phyloP scores from a whole-genome alignment of 306 rosid species.

The Parietaria judaica region DNA sequence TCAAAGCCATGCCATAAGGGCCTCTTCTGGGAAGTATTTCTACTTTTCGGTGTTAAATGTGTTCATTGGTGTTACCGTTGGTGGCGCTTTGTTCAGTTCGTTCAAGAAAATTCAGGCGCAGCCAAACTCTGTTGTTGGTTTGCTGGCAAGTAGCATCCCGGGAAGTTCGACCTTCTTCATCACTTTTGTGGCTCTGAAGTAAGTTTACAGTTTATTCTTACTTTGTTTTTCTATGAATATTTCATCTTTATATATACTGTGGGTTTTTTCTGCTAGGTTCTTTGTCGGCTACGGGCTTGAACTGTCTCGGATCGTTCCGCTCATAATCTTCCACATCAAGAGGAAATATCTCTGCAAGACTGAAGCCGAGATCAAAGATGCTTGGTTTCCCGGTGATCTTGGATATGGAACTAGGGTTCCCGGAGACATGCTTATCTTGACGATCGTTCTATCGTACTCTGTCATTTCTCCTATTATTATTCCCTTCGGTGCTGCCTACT shows the following conservation, averaged over 20 bases:
- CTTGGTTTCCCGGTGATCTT: constrained; percentile 89
- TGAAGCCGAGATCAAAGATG: constrained; percentile 72
- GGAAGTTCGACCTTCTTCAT: constrained; percentile 74
- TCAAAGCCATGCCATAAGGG: constrained; percentile 65
- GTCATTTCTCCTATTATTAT: constrained; percentile 73
- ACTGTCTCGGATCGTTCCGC: constrained; percentile 76
- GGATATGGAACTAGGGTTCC: constrained; percentile 76
- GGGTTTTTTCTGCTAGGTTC: constrained; percentile 36
- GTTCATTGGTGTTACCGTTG: constrained; percentile 73
- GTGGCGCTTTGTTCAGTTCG: constrained; percentile 62
- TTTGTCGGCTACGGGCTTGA: constrained; percentile 94
- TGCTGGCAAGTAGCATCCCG: constrained; percentile 67
- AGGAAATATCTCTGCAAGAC: constrained; percentile 79
- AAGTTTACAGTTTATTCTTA: constrained; percentile 20
- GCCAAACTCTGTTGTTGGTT: constrained; percentile 22
- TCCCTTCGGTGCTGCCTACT: constrained; percentile 76
- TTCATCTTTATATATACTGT: constrained; percentile 1
- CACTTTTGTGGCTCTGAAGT: constrained; percentile 87
- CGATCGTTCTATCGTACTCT: constrained; percentile 78
- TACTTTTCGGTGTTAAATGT: constrained; percentile 75
- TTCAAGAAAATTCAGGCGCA: constrained; percentile 39
- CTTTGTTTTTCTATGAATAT: constrained; percentile 1
- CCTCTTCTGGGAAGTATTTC: constrained; percentile 89
- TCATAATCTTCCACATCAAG: constrained; percentile 81
- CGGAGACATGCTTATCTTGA: constrained; percentile 66